phyloP scores from a whole-genome alignment of 352 stramenopile genomes.

The Pythium phragmiticola region DNA sequence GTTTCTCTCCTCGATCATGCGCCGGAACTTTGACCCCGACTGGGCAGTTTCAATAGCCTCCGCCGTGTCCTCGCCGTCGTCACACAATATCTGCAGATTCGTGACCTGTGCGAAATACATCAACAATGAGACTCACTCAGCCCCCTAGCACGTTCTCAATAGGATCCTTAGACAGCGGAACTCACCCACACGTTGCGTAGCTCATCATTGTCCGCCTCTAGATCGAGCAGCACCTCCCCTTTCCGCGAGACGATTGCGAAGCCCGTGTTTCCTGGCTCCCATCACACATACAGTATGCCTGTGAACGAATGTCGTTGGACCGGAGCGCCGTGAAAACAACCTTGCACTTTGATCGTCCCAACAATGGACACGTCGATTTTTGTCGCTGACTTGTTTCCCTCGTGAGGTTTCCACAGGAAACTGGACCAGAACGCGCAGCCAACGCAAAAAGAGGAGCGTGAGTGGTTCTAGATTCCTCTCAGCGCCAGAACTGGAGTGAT shows the following conservation, averaged over 20 bases:
- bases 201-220: constrained; percentile 70
- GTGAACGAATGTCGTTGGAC: not conserved
- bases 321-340: constrained; percentile 16
- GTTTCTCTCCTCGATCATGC: constrained; percentile 71
- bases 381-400: constrained; percentile 46
- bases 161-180: not conserved
- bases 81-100: constrained; percentile 70
- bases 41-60: constrained; percentile 31
- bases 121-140: not conserved
- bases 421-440: constrained; percentile 24
- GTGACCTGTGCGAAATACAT: constrained; percentile 37
- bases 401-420: constrained; percentile 66
- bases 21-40: constrained; percentile 51
- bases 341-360: constrained; percentile 53
- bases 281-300: not conserved
- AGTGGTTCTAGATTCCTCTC: not conserved
- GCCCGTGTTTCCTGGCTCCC: constrained; percentile 31
- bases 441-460: not conserved
- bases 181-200: constrained; percentile 65
- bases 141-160: not conserved
- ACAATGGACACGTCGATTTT: constrained; percentile 54
- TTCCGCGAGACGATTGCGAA: constrained; percentile 62
- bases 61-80: constrained; percentile 47
- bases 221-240: constrained; percentile 60
- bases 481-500: not conserved